Evolutionary conservation across 2,329 filamentous ascomycete genomes (phyloP), one percentile per base, ranked within the genome.

Genomic region (Raffaelea arxii): DNA sequence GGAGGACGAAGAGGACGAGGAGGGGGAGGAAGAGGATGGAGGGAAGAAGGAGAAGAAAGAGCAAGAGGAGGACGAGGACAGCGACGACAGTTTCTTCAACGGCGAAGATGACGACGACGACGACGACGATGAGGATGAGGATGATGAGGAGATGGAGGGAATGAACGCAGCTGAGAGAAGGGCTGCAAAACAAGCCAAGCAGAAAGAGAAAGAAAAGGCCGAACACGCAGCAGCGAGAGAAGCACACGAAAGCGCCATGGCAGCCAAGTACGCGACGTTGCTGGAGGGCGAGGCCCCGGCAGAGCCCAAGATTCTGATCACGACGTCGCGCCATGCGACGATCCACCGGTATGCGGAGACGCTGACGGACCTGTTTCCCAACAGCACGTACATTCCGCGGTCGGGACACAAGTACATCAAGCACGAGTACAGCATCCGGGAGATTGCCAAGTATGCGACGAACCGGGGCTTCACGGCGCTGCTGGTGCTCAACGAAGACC

Each of bases 361-460:
- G 36, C 76, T 97, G 50, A 86, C 83, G 50, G 76, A 77, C 10
- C 70, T 97, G 50, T 94, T 97, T 67, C 91, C 92, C 22, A 90
- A 94, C 68, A 73, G 70, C 48, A 83, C 84, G 63, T 96, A 97
- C 66, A 85, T 98, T 55, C 86, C 82, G 2, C 84, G 92, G 49
- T 89, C 86, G 7, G 79, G 82, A 11, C 89, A 96, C 63, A 80
- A 80, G 44, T 88, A 90, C 64, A 45, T 50, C 27, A 79, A 81
- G 9, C 82, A 96, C 72, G 94, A 94, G 62, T 97, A 95, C 70
- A 91, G 84, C 22, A 75, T 98, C 22, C 78, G 86, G 43, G 92
- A 98, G 63, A 97, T 98, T 54, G 80, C 85, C 58, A 78, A 81
- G 53, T 97, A 91, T 60, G 91, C 91, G 30, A 65, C 78, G 14